phyloP scores from a whole-genome alignment of 1,284 basidiomycete genomes.

The Leccinum fallax region DNA sequence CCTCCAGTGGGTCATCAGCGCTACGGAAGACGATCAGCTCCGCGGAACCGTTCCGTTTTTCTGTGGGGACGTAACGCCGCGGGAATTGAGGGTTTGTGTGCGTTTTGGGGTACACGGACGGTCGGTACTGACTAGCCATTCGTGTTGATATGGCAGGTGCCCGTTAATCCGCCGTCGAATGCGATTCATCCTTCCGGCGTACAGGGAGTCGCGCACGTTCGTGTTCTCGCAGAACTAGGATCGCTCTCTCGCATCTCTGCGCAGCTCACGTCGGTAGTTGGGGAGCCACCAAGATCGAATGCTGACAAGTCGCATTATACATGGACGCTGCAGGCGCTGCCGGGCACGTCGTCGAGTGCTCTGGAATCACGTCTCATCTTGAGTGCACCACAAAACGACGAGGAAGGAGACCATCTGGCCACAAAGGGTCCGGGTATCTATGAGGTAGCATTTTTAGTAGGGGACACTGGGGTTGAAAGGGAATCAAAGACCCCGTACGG shows the following conservation, averaged over 20 bases:
- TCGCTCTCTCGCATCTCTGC: constrained; percentile 35
- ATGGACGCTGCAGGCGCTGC: constrained; percentile 43
- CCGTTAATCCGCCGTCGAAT: constrained; percentile 46
- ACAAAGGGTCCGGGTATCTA: constrained; percentile 44
- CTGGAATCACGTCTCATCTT: constrained; percentile 40
- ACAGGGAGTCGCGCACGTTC: constrained; percentile 49
- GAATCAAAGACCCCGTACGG: constrained; percentile 46
- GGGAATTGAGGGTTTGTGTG: constrained; percentile 52
- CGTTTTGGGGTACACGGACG: background rate
- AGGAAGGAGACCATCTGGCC: constrained; percentile 40
- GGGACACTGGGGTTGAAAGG: constrained; percentile 29
- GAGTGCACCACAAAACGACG: constrained; percentile 35
- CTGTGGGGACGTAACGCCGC: constrained; percentile 68
- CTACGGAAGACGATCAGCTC: constrained; percentile 33
- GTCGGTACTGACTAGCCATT: background rate
- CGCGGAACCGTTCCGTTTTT: constrained; percentile 62
- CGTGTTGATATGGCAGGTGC: constrained; percentile 42
- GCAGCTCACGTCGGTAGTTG: constrained; percentile 51
- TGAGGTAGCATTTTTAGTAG: constrained; percentile 52
- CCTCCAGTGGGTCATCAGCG: constrained; percentile 59
- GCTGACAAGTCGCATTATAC: constrained; percentile 3
- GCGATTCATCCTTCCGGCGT: constrained; percentile 49
- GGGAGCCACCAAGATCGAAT: constrained; percentile 37
- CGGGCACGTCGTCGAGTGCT: background rate
- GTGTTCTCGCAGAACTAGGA: constrained; percentile 37